Base-by-base conservation (phyloP, 768 basidiomycete genomes). In the Leccinum longicurvipes region DNA sequence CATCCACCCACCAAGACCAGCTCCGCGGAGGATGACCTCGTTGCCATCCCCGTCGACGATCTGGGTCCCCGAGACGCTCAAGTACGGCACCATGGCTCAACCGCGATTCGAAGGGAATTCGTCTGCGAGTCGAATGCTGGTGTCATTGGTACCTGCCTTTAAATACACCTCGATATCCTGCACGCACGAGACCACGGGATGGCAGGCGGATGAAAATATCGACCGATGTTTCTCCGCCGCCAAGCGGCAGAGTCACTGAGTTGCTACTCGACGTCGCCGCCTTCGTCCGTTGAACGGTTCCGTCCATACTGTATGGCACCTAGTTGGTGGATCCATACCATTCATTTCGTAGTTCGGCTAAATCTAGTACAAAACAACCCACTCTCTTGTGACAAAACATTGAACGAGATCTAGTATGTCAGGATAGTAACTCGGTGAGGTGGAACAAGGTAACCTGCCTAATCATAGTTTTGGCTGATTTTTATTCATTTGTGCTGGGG, bases 1-100 rank as follows among this genome's bases (percentile, higher is more conserved):
- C 85, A 91, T 87, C 88, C 89, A 90, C 66, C 89, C 88, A 58
- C 88, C 89, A 21, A 91, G 73, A n/a, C 88, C 87, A 52, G 88
- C 88, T 21, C 89, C 89, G 45, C 84, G 75, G 51, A 88, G 76
- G 55, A 86, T 75, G 56, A 86, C 74, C 60, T 84, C 78, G 19
- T 82, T 75, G 36, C 78, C 82, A 34, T 80, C 67, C 50, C 76
- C 77, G 63, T 86, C 79, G 56, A 86, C 79, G 61, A 89, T 73
- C 59, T 80, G 82, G 15, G 80, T 82, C 41, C 84, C 85, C 55
- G 76, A 74, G 14, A 86, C 79, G 60, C 74, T 81, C 49, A 86
- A 72, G 55, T 78, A 77, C 57, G 82, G 80, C 24, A 54, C 45
- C 64, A 69, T 67, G 47, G 4, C 21, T 51, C 56, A 51, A 25